Conservation (phyloP, 208 protist species). For the Blechomonas ayalai region DNA sequence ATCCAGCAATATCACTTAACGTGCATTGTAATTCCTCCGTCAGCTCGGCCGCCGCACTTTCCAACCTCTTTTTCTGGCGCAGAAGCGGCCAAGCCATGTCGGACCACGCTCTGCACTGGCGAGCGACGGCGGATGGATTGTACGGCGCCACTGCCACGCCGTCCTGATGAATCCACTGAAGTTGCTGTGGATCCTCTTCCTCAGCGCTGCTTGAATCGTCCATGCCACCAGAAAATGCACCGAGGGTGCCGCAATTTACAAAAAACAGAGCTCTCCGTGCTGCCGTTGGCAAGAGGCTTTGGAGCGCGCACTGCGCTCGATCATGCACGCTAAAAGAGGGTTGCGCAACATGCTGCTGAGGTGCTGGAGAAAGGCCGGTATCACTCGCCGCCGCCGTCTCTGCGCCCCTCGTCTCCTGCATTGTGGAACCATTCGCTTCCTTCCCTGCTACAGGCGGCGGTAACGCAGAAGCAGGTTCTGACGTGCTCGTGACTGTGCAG, state of each 20-base stretch:
- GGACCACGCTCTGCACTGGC: constrained; percentile 21
- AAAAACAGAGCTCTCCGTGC: constrained; percentile 20
- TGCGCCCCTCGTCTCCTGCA: neutral
- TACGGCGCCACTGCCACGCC: constrained; percentile 9
- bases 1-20: constrained; percentile 20
- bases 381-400: neutral
- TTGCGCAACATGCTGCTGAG: neutral
- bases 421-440: neutral
- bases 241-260: constrained; percentile 25
- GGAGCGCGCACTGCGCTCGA: constrained; percentile 21
- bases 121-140: constrained; percentile 9
- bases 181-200: neutral
- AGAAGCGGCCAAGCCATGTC: constrained; percentile 4
- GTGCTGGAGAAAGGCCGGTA: neutral
- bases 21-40: constrained; percentile 43
- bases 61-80: constrained; percentile 11
- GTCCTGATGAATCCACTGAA: neutral
- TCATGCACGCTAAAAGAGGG: constrained; percentile 38
- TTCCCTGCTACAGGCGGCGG: neutral
- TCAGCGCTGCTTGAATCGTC: constrained; percentile 7
- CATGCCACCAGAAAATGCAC: constrained; percentile 11
- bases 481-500: constrained; percentile 8
- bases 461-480: constrained; percentile 3
- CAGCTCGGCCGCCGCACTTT: constrained; percentile 20
- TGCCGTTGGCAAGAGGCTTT: constrained; percentile 14